Evolutionary conservation across 805 yeast species (phyloP), one percentile per base, ranked within the genome.

Genomic region (Spathaspora girioi): DNA sequence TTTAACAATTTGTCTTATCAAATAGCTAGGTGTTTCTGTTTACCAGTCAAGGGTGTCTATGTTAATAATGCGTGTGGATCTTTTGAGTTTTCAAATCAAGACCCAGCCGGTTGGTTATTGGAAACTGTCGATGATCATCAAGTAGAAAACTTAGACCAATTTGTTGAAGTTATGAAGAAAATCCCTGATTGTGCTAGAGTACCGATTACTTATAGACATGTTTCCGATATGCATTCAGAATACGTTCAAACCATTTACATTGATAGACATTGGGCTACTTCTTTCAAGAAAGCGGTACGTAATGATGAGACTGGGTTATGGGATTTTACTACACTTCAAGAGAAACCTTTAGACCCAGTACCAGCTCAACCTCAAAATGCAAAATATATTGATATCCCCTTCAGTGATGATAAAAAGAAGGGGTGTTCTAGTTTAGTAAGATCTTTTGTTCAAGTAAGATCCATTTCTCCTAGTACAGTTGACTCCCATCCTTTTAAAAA

Each of bases 1-100:
- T 89, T 91, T 69, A 90, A 91, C 63, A 85, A 88, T 49, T 69
- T 92, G 57, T 86, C 96, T 47, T 92, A 92, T 65, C 97, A 92
- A 68, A 76, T 91, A 70, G 97, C 97, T 1, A 80, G 96, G 61
- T 79, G 84, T 46, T 89, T 83, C 62, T 89, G 92, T 31, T 79
- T 91, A 29, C 94, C 97, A 0, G 94, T 87, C 1, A 79, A 73
- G 56, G 97, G 97, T 40, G 96, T 92, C 0, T 90, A 82, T 63
- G 77, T 89, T 41, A 85, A 86, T 58, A 81, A 86, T 58, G 89
- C 94, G 0, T 77, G 88, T 1, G 93, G 93, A 0, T 84, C 93
- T 0, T 90, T 92, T 69, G 80, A 75, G 45, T 64, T 86, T 44
- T 81, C 82, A 40, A 60, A 74, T 7, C 76, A 73, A 47, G 90